Conservation (phyloP, 2,329 filamentous ascomycete genomes). For the Fusarium mangiferae region DNA sequence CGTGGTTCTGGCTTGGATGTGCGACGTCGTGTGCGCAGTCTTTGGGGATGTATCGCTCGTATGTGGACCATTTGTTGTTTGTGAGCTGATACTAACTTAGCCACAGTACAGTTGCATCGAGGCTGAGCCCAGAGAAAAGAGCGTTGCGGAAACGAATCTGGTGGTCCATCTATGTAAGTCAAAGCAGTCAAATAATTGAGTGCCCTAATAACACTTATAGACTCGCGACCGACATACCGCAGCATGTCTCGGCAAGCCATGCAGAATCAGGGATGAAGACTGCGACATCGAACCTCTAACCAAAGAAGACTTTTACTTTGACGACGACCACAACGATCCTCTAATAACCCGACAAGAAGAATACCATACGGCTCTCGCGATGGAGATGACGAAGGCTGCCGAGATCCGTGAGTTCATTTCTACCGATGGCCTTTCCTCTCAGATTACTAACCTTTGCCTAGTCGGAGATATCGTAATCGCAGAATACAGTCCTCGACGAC, state of each 20-base stretch:
- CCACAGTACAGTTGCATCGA: neutral
- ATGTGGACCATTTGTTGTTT: rapidly evolving
- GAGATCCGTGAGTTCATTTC: conserved; percentile 19
- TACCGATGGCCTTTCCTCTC: rapidly evolving
- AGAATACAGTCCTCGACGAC: conserved; percentile 30
- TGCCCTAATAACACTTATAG: neutral
- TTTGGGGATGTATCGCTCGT: conserved; percentile 34
- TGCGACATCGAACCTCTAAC: conserved; percentile 26
- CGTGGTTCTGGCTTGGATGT: conserved; percentile 36
- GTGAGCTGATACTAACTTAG: rapidly evolving
- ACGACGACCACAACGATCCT: neutral
- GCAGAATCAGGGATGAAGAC: conserved; percentile 35
- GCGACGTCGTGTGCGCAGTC: conserved; percentile 32
- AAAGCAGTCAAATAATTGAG: rapidly evolving
- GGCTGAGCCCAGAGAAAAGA: neutral
- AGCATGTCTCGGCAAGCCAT: conserved; percentile 26
- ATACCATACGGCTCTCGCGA: conserved; percentile 17
- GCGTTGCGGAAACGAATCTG: conserved; percentile 30
- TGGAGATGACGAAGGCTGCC: conserved; percentile 15
- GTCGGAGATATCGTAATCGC: conserved; percentile 35
- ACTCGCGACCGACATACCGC: conserved; percentile 32
- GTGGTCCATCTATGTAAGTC: conserved; percentile 36
- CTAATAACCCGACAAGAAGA: conserved; percentile 12
- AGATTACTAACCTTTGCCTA: neutral
- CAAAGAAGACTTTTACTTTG: conserved; percentile 22